Base-by-base conservation (phyloP, 805 yeast species). In the Saccharomycopsis capsularis region DNA sequence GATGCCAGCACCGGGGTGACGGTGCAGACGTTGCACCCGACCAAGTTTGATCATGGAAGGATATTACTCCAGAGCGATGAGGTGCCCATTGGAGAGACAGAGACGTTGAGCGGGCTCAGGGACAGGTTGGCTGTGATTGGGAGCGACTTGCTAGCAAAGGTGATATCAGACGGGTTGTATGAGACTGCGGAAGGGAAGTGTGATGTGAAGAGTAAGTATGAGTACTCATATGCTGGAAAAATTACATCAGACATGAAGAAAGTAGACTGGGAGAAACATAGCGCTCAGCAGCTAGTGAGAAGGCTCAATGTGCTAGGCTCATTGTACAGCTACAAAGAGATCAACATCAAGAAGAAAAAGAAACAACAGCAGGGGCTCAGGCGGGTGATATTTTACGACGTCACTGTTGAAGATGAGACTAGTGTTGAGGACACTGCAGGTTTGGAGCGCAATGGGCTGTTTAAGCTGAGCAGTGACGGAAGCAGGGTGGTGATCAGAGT, bases 21-120 rank as follows among this genome's bases (percentile, higher is more conserved):
- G 0, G 75, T 93, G 0, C 99, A 93, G 62, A 86, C 96, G 0
- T 65, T 93, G 22, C 96, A 93, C 60, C 96, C 97, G 0, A 73
- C 83, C 1, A 74, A 79, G 60, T 93, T 93, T 59, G 99, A 93
- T 57, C 70, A 68, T 30, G 99, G 99, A 1, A 68, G 71, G 1
- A 75, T 91, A 0, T 61, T 93, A 2, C 63, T 70, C 16, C 95
- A 84, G 54, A 71, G 85, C 1, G 59, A 59, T 2, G 68, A 69
- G 23, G 57, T 78, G 0, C 56, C 60, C 0, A 68, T 86, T 1
- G 47, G 45, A 0, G 60, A 60, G 3, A 85, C 80, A 29, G 76
- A 42, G 59, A 61, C 18, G 54, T 58, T 4, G 39, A 50, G 42
- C 0, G 54, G 74, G 0, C 62, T 90, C 19, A 68, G 74, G 40